phyloP scores from a whole-genome alignment of 2,329 filamentous ascomycete genomes.

The Pezicula carpinea region DNA sequence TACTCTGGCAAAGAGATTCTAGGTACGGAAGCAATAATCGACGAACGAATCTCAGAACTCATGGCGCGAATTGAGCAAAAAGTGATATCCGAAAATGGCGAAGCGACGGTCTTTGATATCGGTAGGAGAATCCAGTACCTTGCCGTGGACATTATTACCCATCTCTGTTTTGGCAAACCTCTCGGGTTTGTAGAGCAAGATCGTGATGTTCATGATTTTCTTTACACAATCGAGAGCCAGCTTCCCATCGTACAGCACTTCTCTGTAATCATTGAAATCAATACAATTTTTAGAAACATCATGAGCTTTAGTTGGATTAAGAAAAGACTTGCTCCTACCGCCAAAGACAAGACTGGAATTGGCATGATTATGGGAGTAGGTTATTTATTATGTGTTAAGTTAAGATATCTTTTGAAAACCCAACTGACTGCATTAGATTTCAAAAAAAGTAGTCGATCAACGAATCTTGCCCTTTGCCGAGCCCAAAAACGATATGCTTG shows the following conservation, averaged over 20 bases:
- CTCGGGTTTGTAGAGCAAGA: neutral
- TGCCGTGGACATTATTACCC: neutral
- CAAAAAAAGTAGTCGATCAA: neutral
- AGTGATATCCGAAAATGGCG: neutral
- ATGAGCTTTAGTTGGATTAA: no score
- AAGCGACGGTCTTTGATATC: neutral
- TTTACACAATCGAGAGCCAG: neutral
- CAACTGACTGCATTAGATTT: neutral
- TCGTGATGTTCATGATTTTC: neutral
- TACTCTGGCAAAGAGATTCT: constrained; percentile 43
- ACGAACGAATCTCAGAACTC: constrained; percentile 21
- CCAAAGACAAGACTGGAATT: no score
- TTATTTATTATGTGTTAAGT: no score
- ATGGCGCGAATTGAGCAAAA: neutral
- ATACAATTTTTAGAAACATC: neutral
- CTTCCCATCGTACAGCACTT: neutral
- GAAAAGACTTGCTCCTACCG: no score
- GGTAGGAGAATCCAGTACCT: neutral
- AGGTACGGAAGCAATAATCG: constrained; percentile 41
- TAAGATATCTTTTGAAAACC: neutral
- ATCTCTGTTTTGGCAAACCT: neutral
- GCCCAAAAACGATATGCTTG: constrained; percentile 42
- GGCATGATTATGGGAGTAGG: no score
- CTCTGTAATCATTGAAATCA: neutral
- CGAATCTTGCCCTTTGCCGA: neutral